Percentiles rank a stretch among this genome's conserved stretches.
phyloP scores from a whole-genome alignment of 73 alveolate species.

The Paraurostyla sp. region DNA sequence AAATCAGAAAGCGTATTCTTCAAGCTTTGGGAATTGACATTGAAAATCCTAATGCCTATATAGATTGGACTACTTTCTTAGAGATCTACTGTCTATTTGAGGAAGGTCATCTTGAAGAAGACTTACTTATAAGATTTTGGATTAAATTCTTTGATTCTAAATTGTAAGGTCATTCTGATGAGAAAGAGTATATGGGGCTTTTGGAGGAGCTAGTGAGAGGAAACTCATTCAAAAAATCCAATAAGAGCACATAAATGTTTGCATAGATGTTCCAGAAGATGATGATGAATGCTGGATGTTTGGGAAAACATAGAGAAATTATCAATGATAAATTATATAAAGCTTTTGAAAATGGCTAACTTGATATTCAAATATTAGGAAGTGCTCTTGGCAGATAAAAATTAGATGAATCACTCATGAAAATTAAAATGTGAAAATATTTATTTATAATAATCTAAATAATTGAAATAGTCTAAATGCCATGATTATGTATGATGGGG shows the following conservation, averaged over 20 bases:
- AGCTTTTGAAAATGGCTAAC: slow-evolving; percentile 26
- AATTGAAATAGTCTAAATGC: too few species aligned
- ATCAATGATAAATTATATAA: background rate
- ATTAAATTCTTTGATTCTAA: slow-evolving; percentile 69
- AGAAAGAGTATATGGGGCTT: background rate
- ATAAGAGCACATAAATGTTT: slow-evolving; percentile 63
- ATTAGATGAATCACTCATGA: slow-evolving; percentile 15
- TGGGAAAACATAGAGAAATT: slow-evolving; percentile 52
- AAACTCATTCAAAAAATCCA: slow-evolving; percentile 49
- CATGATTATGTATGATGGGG: too few species aligned
- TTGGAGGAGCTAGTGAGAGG: slow-evolving; percentile 76
- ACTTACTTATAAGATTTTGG: slow-evolving; percentile 67
- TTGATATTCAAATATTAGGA: slow-evolving; percentile 60
- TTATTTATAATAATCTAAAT: too few species aligned
- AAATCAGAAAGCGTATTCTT: slow-evolving; percentile 25
- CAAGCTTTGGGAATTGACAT: slow-evolving; percentile 61
- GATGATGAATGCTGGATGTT: slow-evolving; percentile 20
- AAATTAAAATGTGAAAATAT: background rate
- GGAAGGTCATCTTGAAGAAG: slow-evolving; percentile 45
- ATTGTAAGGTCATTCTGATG: slow-evolving; percentile 40
- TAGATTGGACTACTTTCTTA: slow-evolving; percentile 58
- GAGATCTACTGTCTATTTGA: slow-evolving; percentile 73
- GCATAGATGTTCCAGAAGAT: slow-evolving; percentile 59
- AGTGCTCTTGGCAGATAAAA: slow-evolving; percentile 62
- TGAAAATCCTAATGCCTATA: background rate